Evolutionary conservation across 306 rosid species (phyloP).

Genomic region (Castanea crenata): DNA sequence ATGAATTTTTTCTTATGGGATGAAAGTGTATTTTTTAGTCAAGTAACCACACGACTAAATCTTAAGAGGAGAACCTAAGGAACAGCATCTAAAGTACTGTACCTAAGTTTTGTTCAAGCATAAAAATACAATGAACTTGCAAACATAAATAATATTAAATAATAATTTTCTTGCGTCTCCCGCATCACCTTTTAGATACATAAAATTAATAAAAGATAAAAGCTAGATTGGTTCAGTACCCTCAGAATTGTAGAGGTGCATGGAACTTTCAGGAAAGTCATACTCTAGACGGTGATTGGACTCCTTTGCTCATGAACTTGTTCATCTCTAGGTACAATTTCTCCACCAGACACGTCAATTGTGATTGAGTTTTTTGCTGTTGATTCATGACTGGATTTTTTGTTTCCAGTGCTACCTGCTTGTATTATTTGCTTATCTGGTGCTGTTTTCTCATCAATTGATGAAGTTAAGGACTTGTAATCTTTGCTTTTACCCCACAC

Average conservation of each 20-base stretch:
- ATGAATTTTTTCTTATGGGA: no score
- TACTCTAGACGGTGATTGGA: background rate
- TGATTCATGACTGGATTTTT: conserved; percentile 28
- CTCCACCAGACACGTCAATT: conserved; percentile 20
- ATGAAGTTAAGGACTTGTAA: conserved; percentile 19
- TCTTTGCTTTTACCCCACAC: conserved; percentile 94
- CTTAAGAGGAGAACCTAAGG: no score
- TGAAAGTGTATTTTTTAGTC: no score
- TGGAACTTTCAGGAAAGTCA: background rate
- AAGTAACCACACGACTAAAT: no score
- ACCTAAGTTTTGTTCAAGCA: no score
- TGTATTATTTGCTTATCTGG: conserved; percentile 22
- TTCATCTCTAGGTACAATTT: conserved; percentile 19
- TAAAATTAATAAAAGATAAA: conserved; percentile 15
- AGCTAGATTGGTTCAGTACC: conserved; percentile 14
- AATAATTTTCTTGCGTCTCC: no score
- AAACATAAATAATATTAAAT: no score
- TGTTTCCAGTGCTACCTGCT: conserved; percentile 20
- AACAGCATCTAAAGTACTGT: no score
- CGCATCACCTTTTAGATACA: conserved; percentile 1
- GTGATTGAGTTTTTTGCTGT: background rate
- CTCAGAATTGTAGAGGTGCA: conserved; percentile 8
- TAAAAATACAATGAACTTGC: no score
- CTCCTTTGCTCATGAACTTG: conserved; percentile 6
- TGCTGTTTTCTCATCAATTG: conserved; percentile 24